Evolutionary conservation across 495 filamentous ascomycete species (phyloP).

Genomic region (Lentithecium fluviatile): DNA sequence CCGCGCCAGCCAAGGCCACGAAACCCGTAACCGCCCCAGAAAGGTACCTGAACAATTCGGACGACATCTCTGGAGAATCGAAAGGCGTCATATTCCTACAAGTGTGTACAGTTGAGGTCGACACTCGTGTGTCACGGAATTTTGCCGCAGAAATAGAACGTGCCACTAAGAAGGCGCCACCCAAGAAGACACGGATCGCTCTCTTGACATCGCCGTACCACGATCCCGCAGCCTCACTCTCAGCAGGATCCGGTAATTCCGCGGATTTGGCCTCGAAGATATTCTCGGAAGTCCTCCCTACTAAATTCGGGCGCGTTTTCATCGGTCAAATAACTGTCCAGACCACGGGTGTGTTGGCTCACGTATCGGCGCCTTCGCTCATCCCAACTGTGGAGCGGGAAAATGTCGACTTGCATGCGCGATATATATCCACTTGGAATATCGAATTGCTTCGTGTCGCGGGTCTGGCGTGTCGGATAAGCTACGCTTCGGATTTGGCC

Average conservation of each 20-base stretch:
- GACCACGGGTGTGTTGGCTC: conserved; percentile 88
- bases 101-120: conserved; percentile 78
- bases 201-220: conserved; percentile 90
- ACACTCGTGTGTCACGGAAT: conserved; percentile 61
- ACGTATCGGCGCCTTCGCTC: conserved; percentile 97
- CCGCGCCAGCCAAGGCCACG: conserved; percentile 47
- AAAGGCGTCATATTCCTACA: conserved; percentile 81
- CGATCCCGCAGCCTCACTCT: conserved; percentile 59
- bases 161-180: conserved; percentile 94
- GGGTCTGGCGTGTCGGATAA: conserved; percentile 84
- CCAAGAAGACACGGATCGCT: conserved; percentile 77
- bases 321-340: conserved; percentile 98
- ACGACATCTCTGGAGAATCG: conserved; percentile 65
- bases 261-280: conserved; percentile 66
- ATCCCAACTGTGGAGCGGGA: conserved; percentile 99
- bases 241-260: conserved; percentile 51
- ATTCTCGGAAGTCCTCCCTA: conserved; percentile 86
- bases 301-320: conserved; percentile 83
- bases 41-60: conserved; percentile 50
- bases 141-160: conserved; percentile 88
- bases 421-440: conserved; percentile 93
- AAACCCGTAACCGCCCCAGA: conserved; percentile 54
- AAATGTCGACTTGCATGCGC: conserved; percentile 92
- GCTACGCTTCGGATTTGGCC: conserved; percentile 81
- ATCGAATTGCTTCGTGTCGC: conserved; percentile 89